Evolutionary conservation across 805 yeast genomes (phyloP), one percentile per base, ranked within the genome.

Genomic region (Yamadazyma endophytica): DNA sequence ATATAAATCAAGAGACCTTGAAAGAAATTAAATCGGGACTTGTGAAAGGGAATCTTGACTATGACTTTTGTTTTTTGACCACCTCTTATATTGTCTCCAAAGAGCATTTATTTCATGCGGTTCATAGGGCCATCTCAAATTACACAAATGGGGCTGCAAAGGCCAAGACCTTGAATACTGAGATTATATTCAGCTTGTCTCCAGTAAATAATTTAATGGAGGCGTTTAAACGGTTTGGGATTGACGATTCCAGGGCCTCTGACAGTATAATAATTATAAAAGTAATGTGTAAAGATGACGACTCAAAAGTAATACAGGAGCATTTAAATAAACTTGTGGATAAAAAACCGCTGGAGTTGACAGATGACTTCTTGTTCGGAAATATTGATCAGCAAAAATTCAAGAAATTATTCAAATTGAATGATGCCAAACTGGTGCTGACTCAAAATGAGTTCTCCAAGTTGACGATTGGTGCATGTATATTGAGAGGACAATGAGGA

Each of bases 181-280:
- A 86, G 47, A 64, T 82, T 23, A 71, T 84, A 15, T 73, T 79
- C 47, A 73, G 78, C 36, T 58, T 86, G 36, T 75, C 88, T 1
- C 86, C 90, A 2, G 69, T 76, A 6, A 79, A 77, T 43, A 83
- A 82, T 49, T 79, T 81, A 23, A 69, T 75, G 62, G 92, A 85
- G 37, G 80, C 87, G 1, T 62, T 85, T 40, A 74, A 70, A 40
- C 66, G 73, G 44, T 82, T 83, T 56, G 95, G 95, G 8, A 66
- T 85, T 12, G 73, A 76, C 31, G 71, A 68, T 19, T 58, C 61
- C 3, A 26, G 27, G 17, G 35, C 27, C 11, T 55, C 75, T 3
- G 48, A 47, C 0, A 60, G 64, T 16, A 35, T 83, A 5, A 48
- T 82, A 4, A 75, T 70, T 8, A 49, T 82, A n/a, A 75, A 74